A percentile compares a stretch with the other conserved stretches of the same genome.
Conservation (phyloP, 805 yeast genomes). For the Saturnispora serradocipensis region DNA sequence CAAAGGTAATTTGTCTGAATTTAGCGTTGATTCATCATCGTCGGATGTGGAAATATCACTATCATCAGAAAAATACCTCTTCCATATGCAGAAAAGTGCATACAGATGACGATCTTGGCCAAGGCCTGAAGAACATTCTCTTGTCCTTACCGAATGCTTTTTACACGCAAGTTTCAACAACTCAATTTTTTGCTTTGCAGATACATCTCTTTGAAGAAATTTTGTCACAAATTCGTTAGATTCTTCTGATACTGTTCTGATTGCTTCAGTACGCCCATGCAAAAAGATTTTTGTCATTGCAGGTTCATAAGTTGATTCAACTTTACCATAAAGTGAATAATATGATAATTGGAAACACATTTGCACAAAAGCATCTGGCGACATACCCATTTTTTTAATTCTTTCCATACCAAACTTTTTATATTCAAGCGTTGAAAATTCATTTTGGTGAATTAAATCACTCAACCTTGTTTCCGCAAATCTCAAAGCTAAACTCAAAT, state of each 20-base stretch:
- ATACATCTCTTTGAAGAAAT: conserved; percentile 59
- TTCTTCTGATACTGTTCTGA: conserved; percentile 73
- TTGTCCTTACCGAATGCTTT: conserved; percentile 60
- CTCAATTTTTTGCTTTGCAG: conserved; percentile 50
- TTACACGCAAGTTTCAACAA: conserved; percentile 60
- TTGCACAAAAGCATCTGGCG: conserved; percentile 92
- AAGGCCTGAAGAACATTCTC: conserved; percentile 59
- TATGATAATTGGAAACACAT: conserved; percentile 92
- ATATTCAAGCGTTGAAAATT: conserved; percentile 73
- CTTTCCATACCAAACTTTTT: conserved; percentile 61
- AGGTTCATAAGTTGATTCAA: conserved; percentile 91
- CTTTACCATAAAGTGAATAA: conserved; percentile 85
- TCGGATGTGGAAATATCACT: conserved; percentile 6
- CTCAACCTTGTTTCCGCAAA: conserved; percentile 87
- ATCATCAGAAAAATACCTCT: conserved; percentile 36
- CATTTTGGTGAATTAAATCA: conserved; percentile 83
- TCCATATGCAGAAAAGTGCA: conserved; percentile 85
- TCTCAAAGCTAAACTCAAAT: conserved; percentile 67
- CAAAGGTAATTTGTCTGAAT: conserved; percentile 21
- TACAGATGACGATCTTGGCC: conserved; percentile 92
- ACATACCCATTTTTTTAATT: conserved; percentile 76
- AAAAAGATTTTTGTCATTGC: conserved; percentile 86
- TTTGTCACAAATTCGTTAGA: conserved; percentile 77
- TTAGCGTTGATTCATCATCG: conserved; percentile 26
- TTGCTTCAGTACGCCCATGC: conserved; percentile 91